Evolutionary conservation across 331 rosid genomes (phyloP).

Genomic region (Prunus yedoensis): DNA sequence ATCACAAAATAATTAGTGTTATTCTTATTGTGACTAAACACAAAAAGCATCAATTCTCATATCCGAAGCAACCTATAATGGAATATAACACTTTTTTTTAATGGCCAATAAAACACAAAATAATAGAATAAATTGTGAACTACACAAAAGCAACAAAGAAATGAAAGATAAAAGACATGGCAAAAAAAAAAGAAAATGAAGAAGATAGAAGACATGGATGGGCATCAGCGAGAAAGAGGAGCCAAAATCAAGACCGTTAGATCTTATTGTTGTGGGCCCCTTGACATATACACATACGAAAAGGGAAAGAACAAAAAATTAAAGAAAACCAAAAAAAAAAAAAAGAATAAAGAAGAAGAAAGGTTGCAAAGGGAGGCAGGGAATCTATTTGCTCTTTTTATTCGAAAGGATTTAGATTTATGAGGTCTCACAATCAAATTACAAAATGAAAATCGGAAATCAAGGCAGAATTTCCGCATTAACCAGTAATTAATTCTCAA

Average conservation of each 20-base stretch:
- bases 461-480: slow-evolving; percentile 35
- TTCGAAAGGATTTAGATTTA: background rate
- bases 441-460: slow-evolving; percentile 22
- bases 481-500: background rate
- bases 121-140: background rate
- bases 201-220: background rate
- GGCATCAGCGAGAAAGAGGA: too few species aligned
- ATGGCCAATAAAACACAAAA: background rate
- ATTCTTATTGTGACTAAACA: background rate
- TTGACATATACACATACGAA: background rate
- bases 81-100: background rate
- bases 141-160: background rate
- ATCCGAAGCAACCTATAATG: background rate
- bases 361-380: background rate
- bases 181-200: background rate
- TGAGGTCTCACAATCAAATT: background rate
- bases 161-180: background rate
- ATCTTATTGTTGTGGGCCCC: background rate
- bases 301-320: too few species aligned
- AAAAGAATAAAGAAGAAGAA: background rate
- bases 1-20: too few species aligned
- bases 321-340: too few species aligned
- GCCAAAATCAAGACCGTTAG: background rate
- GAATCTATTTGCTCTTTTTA: background rate
- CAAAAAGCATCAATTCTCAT: background rate